Evolutionary conservation across 1,284 basidiomycete species (phyloP).

Genomic region (Moniliophthora roreri): DNA sequence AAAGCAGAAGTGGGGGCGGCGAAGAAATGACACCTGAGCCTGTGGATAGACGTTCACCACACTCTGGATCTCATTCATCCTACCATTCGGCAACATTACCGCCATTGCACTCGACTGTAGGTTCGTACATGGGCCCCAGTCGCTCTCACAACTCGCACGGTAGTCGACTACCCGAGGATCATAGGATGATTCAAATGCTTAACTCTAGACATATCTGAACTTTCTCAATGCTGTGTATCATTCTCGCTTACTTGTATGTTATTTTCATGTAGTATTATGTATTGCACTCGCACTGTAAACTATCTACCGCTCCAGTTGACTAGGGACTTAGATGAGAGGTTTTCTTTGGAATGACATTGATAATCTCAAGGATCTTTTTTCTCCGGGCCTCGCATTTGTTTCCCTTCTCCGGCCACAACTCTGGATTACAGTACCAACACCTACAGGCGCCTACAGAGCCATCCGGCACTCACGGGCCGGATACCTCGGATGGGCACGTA

Average conservation of each 20-base stretch:
- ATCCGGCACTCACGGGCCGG: background rate
- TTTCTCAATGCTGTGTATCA: background rate
- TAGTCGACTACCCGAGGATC: conserved; percentile 55
- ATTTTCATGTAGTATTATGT: too few species aligned
- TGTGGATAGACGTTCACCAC: background rate
- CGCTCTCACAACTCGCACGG: conserved; percentile 26
- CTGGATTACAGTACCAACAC: too few species aligned
- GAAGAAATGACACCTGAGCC: conserved; percentile 25
- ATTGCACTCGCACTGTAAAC: too few species aligned
- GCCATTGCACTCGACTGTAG: conserved; percentile 31
- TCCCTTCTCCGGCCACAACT: too few species aligned
- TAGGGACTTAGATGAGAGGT: too few species aligned
- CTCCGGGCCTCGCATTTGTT: too few species aligned
- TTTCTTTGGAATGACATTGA: too few species aligned
- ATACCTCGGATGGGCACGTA: background rate
- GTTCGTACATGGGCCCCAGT: conserved; percentile 27
- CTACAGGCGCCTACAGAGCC: too few species aligned
- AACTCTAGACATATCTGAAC: conserved; percentile 41
- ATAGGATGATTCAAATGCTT: conserved; percentile 61
- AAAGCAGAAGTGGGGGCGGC: conserved; percentile 47
- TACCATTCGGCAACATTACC: conserved; percentile 29
- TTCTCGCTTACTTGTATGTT: too few species aligned
- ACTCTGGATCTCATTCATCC: conserved; percentile 20
- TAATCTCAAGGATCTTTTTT: too few species aligned
- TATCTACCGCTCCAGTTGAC: too few species aligned